phyloP scores from a whole-genome alignment of 2,329 filamentous ascomycete genomes.

The Cephalotrichum gorgonifer region DNA sequence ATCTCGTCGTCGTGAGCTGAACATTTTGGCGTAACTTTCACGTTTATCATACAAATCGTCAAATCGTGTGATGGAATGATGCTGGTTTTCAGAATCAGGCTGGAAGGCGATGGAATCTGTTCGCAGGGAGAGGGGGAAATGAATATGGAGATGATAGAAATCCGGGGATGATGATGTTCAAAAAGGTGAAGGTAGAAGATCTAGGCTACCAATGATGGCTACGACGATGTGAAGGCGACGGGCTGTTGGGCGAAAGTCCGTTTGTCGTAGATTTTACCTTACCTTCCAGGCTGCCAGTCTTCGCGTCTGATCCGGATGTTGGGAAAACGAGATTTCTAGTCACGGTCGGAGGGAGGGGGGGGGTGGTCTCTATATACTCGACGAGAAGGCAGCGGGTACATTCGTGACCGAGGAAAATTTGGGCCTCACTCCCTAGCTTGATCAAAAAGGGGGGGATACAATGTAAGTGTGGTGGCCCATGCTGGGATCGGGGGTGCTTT shows the following conservation, averaged over 20 bases:
- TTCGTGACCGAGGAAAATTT: neutral
- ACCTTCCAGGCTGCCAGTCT: slow-evolving; percentile 6
- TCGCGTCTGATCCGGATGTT: slow-evolving; percentile 3
- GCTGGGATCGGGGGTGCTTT: slow-evolving; percentile 1
- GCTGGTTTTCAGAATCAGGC: neutral
- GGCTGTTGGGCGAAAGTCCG: neutral
- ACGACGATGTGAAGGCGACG: neutral
- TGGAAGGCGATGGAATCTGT: neutral
- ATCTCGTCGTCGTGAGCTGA: slow-evolving; percentile 3
- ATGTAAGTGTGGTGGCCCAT: neutral
- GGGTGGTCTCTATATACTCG: slow-evolving; percentile 1
- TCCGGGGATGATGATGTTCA: neutral
- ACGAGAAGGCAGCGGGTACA: slow-evolving; percentile 1
- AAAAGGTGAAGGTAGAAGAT: neutral
- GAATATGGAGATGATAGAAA: neutral
- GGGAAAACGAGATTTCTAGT: neutral
- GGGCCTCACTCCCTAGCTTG: neutral
- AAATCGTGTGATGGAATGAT: neutral
- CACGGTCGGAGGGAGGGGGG: neutral
- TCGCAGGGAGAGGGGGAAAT: neutral
- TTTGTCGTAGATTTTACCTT: slow-evolving; percentile 1
- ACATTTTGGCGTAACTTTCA: neutral
- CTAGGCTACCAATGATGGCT: neutral
- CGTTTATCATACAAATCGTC: neutral
- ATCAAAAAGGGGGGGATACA: neutral